Evolutionary conservation across 208 protist genomes (phyloP).

Genomic region (Trypanosomatidae sp.): DNA sequence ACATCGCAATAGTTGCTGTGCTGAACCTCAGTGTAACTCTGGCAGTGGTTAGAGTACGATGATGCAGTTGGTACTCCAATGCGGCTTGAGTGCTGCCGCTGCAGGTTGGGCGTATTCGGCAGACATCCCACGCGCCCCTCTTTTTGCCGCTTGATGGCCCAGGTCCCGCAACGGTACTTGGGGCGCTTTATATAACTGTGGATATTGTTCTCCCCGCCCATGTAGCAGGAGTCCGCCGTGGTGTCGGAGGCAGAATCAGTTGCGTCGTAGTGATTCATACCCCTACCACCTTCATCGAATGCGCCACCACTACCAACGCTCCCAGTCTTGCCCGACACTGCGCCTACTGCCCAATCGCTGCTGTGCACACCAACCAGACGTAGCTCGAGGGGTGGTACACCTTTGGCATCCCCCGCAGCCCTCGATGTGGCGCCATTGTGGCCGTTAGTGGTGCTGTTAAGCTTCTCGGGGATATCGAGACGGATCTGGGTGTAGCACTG

Average conservation of each 20-base stretch:
- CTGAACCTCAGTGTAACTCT: neutral
- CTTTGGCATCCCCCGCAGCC: neutral
- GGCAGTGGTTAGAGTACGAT: constrained; percentile 10
- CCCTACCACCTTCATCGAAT: neutral
- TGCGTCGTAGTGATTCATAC: neutral
- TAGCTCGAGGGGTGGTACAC: constrained; percentile 37
- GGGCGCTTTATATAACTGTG: constrained; percentile 27
- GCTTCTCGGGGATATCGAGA: constrained; percentile 33
- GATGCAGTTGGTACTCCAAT: neutral
- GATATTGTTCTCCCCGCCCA: constrained; percentile 43
- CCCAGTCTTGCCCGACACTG: neutral
- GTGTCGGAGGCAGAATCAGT: constrained; percentile 5
- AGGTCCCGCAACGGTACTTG: constrained; percentile 7
- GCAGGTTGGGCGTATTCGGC: constrained; percentile 15
- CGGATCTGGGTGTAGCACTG: constrained; percentile 35
- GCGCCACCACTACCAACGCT: neutral
- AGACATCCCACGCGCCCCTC: constrained; percentile 1
- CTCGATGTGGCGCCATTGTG: neutral
- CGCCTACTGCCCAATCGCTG: neutral
- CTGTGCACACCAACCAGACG: constrained; percentile 24
- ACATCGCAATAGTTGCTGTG: neutral
- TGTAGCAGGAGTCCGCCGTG: constrained; percentile 16
- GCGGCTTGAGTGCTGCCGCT: neutral
- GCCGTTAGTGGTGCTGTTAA: neutral
- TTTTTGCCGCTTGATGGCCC: constrained; percentile 11